Base-by-base conservation (phyloP, 371 early-diverging fungal species). In the Circinella minor region DNA sequence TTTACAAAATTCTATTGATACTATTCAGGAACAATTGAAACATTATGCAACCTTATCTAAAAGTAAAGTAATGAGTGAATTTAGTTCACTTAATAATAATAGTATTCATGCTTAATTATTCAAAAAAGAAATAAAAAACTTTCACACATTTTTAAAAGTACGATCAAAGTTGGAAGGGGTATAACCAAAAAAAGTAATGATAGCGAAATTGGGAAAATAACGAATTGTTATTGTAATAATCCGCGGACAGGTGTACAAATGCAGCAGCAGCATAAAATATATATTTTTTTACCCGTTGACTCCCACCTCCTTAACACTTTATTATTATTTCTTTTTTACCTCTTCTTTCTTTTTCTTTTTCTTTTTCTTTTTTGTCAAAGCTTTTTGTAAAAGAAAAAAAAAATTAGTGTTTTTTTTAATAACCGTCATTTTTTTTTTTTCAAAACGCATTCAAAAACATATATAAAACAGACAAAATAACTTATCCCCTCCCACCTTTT, bases 1-100 rank as follows among this genome's bases (percentile, higher is more conserved):
- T 20, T 70, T 87, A 18, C 81, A 82, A 66, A 69, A 65, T 13
- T 81, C 86, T 27, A 80, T 84, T 55, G 72, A 82, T n/a, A 82
- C 77, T 38, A 63, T 87, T 49, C 81, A 80, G 55, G 78, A 80
- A 70, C 79, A 82, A 63, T 54, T 82, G 3, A 74, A 72, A 13
- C 73, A 77, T 48, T 79, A 79, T 36, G 55, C 71, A 15, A 66
- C 65, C 51, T 63, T 59, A 34, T 72, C 74, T 62, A 78, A 76
- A 54, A 69, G 69, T 27, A 74, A 68, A 38, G 72, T 71, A 36
- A 73, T 59, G 61, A 69, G 51, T 51, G n/a, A 51, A 51, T n/a
- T 13, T 2, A 15, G 15, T 43, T 51, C 51, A 15, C 17, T 51
- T 13, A n/a, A 13, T 13, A 51, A n/a, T 51, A 51, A 15, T 51